These are phyloP conservation scores for Phlyctochytrium planicorne DNA, from an alignment of 192 early-diverging fungal species.

Conservation along the genomic window DNA sequence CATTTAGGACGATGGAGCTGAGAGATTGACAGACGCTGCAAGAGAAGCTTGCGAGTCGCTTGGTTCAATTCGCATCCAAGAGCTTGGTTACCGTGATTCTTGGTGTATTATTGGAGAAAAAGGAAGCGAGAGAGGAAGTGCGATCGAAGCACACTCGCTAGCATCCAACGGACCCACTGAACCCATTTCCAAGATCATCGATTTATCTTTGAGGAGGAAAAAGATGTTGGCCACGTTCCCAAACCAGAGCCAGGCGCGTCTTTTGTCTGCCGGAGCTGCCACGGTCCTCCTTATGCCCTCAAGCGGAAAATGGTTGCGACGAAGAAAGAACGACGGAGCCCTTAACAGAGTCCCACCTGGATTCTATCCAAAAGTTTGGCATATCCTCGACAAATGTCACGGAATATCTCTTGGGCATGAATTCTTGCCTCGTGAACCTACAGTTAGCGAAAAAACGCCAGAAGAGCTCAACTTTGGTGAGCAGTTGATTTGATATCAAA, in stretches of 20 bases:
- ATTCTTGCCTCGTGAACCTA: slow-evolving; percentile 69
- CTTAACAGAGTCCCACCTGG: slow-evolving; percentile 74
- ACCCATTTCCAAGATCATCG: slow-evolving; percentile 48
- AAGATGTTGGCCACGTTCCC: slow-evolving; percentile 36
- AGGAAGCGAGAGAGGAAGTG: slow-evolving; percentile 51
- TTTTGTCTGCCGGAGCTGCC: slow-evolving; percentile 1
- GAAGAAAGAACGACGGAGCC: slow-evolving; percentile 81
- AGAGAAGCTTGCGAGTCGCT: slow-evolving; percentile 55
- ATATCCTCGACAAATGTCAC: slow-evolving; percentile 57
- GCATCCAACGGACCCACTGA: slow-evolving; percentile 60
- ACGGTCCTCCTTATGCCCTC: slow-evolving; percentile 41
- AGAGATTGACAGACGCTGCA: slow-evolving; percentile 62
- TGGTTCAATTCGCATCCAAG: slow-evolving; percentile 52
- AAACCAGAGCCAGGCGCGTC: slow-evolving; percentile 8
- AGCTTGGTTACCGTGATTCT: slow-evolving; percentile 72
- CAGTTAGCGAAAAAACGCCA: slow-evolving; percentile 75
- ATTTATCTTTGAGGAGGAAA: slow-evolving; percentile 43
- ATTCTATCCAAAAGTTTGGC: slow-evolving; percentile 79
- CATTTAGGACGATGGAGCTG: slow-evolving; percentile 65
- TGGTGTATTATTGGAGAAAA: slow-evolving; percentile 80
- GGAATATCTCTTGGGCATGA: slow-evolving; percentile 59
- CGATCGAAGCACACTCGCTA: slow-evolving; percentile 58
- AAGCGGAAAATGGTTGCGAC: slow-evolving; percentile 63
- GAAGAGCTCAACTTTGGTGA: slow-evolving; percentile 83
- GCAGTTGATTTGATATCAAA: neutral